phyloP scores from a whole-genome alignment of 768 basidiomycete species.

The Boletus rufocinnamomeus region DNA sequence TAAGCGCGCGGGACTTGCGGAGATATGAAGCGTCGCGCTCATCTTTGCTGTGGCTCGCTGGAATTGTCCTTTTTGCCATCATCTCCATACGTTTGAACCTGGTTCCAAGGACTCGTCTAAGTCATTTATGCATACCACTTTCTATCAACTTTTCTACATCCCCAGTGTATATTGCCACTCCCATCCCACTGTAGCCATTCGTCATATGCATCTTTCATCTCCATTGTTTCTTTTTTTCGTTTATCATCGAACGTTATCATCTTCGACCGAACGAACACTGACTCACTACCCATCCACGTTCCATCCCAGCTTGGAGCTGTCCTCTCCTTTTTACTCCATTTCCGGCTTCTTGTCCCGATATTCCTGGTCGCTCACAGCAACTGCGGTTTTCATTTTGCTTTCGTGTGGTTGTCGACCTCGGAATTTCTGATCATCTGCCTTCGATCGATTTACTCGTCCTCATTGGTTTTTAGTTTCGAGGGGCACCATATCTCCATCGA shows the following conservation, averaged over 20 bases:
- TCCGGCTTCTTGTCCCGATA: background rate
- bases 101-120: conserved; percentile 7
- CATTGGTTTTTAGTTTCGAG: conserved; percentile 5
- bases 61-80: background rate
- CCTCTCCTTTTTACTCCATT: conserved; percentile 19
- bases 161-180: conserved; percentile 34
- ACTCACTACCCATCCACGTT: conserved; percentile 6
- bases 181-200: conserved; percentile 33
- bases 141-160: conserved; percentile 11
- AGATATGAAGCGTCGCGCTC: conserved; percentile 9
- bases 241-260: conserved; percentile 2
- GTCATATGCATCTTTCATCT: conserved; percentile 30
- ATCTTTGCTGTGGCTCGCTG: background rate
- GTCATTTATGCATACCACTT: conserved; percentile 26
- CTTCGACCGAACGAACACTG: conserved; percentile 2
- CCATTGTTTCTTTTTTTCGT: conserved; percentile 2
- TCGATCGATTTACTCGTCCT: conserved; percentile 10
- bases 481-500: conserved; percentile 16
- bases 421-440: conserved; percentile 2
- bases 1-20: conserved; percentile 36
- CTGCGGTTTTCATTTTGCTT: background rate
- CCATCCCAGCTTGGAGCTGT: conserved; percentile 11
- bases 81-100: background rate
- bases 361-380: conserved; percentile 3
- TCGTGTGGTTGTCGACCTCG: conserved; percentile 2